Conservation (phyloP, 352 stramenopile species). For the Elongisporangium prolatum region DNA sequence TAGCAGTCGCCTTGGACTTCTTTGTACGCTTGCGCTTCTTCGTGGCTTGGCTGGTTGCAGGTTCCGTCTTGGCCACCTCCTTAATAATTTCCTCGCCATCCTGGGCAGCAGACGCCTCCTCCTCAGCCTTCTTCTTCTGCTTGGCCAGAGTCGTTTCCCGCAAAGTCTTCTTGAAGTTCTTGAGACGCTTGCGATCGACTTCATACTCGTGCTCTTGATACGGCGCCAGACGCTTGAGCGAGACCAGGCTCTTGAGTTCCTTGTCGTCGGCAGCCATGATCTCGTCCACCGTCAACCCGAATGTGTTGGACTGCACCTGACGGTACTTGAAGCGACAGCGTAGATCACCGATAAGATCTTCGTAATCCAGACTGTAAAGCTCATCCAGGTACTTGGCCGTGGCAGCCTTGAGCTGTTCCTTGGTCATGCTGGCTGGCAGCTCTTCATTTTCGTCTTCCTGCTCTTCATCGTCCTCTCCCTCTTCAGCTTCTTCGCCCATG, state of each 20-base stretch:
- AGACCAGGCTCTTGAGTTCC: slow-evolving; percentile 95
- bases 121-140: slow-evolving; percentile 13
- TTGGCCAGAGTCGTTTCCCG: slow-evolving; percentile 16
- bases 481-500: slow-evolving; percentile 17
- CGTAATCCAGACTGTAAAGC: slow-evolving; percentile 98
- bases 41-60: slow-evolving; percentile 14
- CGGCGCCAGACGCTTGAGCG: slow-evolving; percentile 95
- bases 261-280: slow-evolving; percentile 97
- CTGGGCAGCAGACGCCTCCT: slow-evolving; percentile 2
- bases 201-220: slow-evolving; percentile 88
- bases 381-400: slow-evolving; percentile 95
- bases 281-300: slow-evolving; percentile 95
- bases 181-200: slow-evolving; percentile 68
- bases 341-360: slow-evolving; percentile 97
- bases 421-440: slow-evolving; percentile 41
- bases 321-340: slow-evolving; percentile 98
- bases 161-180: slow-evolving; percentile 67
- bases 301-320: slow-evolving; percentile 93
- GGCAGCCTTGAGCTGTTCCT: slow-evolving; percentile 63
- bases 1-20: slow-evolving; percentile 25
- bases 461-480: slow-evolving; percentile 36
- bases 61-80: slow-evolving; percentile 1
- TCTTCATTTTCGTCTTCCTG: slow-evolving; percentile 39
- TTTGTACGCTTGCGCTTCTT: slow-evolving; percentile 78
- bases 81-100: slow-evolving; percentile 1